Base-by-base conservation (phyloP, 1,284 basidiomycete genomes). In the Phaffia rhodozyma region DNA sequence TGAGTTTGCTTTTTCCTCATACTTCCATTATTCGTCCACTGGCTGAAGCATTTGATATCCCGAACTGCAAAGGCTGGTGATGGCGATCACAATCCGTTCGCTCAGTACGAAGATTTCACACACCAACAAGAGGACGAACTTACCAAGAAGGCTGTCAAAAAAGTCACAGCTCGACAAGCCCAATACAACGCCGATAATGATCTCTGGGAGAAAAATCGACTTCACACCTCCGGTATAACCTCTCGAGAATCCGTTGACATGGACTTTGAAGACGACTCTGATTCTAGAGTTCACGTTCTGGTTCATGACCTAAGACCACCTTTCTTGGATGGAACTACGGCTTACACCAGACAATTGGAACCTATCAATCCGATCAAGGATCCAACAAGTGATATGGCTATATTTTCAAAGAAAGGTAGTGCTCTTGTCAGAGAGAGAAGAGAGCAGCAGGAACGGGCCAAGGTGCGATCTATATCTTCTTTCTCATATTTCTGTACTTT, bases 181-280 rank as follows among this genome's bases (percentile, higher is more conserved):
- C 91, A 94, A 84, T 93, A 91, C 74, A 97, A 97, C 70, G 90
- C 90, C 27, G 96, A 99, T 74, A 94, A 93, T 69, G 94, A 99
- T 70, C 79, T 94, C 1, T 99, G 96, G 96, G 96, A 98, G 78
- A 89, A 88, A 7, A 97, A 98, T 71, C 88, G 93, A 71, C 91
- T 99, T 86, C 81, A 92, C 16, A 91, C 89, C 0, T 97, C 93
- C 18, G 96, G 96, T 71, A 86, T 97, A 20, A 89, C 89, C 1
- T 89, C 89, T 5, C 84, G 89, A 38, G 86, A 84, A 67, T 81
- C 84, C 16, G 81, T 98, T 53, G 92, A 98, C 73, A 79, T 81
- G 29, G 96, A 75, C 83, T 91, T 80, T 84, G 91, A 96, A 71
- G 92, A 94, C 72, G 91, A 94, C 69, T 86, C 87, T 0, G 96